Conservation (phyloP, 768 basidiomycete species). For the Boletales sp. region DNA sequence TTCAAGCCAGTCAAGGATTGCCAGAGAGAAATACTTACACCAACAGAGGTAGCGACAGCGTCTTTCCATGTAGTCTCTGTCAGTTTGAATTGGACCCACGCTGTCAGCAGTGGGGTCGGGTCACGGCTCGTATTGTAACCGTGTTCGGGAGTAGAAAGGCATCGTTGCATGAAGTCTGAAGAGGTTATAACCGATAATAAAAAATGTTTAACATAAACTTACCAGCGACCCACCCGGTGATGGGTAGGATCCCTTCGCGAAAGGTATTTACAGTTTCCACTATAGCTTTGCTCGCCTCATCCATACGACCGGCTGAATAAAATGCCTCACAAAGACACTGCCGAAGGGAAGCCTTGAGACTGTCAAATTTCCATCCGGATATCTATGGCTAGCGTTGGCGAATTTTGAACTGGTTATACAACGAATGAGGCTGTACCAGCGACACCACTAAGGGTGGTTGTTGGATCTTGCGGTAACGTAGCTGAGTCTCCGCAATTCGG, state of each 20-base stretch:
- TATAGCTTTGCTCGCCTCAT: neutral
- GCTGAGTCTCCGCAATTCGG: no score
- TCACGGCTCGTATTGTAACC: neutral
- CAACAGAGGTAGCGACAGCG: neutral
- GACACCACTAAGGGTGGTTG: no score
- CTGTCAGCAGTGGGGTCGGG: neutral
- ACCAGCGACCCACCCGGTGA: neutral
- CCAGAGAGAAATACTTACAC: neutral
- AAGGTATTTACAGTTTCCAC: neutral
- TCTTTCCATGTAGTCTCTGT: neutral
- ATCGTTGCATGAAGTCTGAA: neutral
- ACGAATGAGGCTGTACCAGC: no score
- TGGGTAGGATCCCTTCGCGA: neutral
- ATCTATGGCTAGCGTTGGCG: constrained; percentile 4
- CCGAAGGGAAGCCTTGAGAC: neutral
- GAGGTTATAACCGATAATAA: neutral
- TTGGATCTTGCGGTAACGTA: no score
- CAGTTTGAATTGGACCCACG: neutral
- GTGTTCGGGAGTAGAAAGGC: neutral
- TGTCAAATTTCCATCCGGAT: constrained; percentile 9
- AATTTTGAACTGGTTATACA: no score
- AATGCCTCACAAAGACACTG: constrained; percentile 4
- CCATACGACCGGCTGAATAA: neutral
- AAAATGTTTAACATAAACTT: neutral
- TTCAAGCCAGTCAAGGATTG: no score